Percentiles rank a stretch among this genome's conserved stretches.
Evolutionary conservation across 257 asterid species (phyloP).

Genomic region (Rehmannia glutinosa): DNA sequence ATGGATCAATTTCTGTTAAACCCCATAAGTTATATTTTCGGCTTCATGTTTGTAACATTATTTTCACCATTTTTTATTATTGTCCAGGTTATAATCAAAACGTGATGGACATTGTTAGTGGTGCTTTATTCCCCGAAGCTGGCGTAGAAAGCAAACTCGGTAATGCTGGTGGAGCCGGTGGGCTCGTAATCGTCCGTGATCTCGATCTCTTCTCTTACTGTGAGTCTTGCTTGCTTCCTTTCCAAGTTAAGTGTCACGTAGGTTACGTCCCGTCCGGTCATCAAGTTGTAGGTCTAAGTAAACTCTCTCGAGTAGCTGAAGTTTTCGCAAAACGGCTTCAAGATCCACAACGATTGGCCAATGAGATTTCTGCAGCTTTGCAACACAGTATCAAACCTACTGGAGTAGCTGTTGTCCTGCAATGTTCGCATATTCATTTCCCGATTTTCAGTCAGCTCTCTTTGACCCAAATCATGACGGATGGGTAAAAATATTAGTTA

Average conservation of each 20-base stretch:
- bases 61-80: background rate
- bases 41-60: background rate
- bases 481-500: slow-evolving; percentile 42
- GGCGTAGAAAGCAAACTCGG: slow-evolving; percentile 75
- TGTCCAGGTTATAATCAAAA: slow-evolving; percentile 70
- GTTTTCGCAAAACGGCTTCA: slow-evolving; percentile 86
- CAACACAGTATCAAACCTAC: slow-evolving; percentile 72
- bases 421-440: slow-evolving; percentile 68
- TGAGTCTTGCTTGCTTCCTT: slow-evolving; percentile 93
- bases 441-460: slow-evolving; percentile 41
- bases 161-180: slow-evolving; percentile 89
- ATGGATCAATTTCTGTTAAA: background rate
- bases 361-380: slow-evolving; percentile 66
- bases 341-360: slow-evolving; percentile 79
- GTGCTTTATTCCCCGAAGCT: slow-evolving; percentile 88
- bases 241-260: slow-evolving; percentile 86
- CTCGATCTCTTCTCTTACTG: slow-evolving; percentile 90
- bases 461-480: slow-evolving; percentile 52
- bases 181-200: slow-evolving; percentile 92
- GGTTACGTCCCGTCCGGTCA: slow-evolving; percentile 87
- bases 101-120: slow-evolving; percentile 68
- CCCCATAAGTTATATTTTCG: background rate
- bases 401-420: slow-evolving; percentile 85
- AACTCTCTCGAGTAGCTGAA: slow-evolving; percentile 89
- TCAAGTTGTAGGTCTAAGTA: slow-evolving; percentile 86